These are phyloP conservation scores for Parathielavia hyrcaniae DNA, from an alignment of 495 filamentous ascomycete genomes.

Conservation along the genomic window DNA sequence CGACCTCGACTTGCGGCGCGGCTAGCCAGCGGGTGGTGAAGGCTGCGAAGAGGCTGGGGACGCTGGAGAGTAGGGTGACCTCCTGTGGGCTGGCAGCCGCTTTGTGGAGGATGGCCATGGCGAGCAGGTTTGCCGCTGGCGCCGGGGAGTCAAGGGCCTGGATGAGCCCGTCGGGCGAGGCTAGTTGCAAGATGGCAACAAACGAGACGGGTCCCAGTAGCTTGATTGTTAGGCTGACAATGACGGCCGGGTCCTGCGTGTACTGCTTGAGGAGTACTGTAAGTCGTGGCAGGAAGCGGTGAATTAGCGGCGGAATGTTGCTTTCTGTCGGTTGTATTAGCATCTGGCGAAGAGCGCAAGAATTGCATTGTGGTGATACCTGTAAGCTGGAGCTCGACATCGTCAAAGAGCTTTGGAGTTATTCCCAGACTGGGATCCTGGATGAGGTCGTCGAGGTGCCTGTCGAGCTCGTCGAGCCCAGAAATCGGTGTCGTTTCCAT, in stretches of 20 bases:
- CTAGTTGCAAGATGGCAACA: slow-evolving; percentile 45
- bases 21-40: slow-evolving; percentile 68
- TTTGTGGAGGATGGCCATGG: slow-evolving; percentile 65
- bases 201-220: slow-evolving; percentile 50
- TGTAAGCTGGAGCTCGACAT: slow-evolving; percentile 50
- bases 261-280: slow-evolving; percentile 45
- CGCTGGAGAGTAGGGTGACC: slow-evolving; percentile 60
- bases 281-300: slow-evolving; percentile 44
- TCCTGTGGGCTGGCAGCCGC: slow-evolving; percentile 56
- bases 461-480: slow-evolving; percentile 45
- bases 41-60: slow-evolving; percentile 53
- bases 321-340: slow-evolving; percentile 24
- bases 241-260: slow-evolving; percentile 45
- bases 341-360: neutral
- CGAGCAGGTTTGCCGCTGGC: slow-evolving; percentile 62
- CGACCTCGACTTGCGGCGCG: slow-evolving; percentile 64
- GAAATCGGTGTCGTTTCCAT: slow-evolving; percentile 37
- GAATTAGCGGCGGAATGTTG: slow-evolving; percentile 45
- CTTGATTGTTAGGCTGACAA: slow-evolving; percentile 47
- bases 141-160: slow-evolving; percentile 54
- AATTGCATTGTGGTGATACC: slow-evolving; percentile 24
- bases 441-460: slow-evolving; percentile 45
- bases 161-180: slow-evolving; percentile 49
- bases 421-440: slow-evolving; percentile 34
- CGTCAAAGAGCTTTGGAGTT: slow-evolving; percentile 46